Percentiles rank a stretch among this genome's conserved stretches.
These are phyloP conservation scores for Syzygium aqueum DNA, from an alignment of 345 rosid species.

Conservation along the genomic window DNA sequence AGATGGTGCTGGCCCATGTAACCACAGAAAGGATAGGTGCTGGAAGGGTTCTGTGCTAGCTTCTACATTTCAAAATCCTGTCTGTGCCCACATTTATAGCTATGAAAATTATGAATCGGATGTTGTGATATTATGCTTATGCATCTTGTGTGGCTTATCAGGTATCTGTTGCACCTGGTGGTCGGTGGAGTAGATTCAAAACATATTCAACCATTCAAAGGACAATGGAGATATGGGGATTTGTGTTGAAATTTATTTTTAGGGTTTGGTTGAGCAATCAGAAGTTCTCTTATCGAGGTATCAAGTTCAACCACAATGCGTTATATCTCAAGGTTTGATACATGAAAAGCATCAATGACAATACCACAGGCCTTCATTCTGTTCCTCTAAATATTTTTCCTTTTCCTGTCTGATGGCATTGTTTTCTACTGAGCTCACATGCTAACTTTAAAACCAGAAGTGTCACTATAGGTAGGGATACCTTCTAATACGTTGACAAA, in stretches of 20 bases:
- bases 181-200: slow-evolving; percentile 95
- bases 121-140: background rate
- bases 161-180: slow-evolving; percentile 97
- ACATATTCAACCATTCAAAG: slow-evolving; percentile 91
- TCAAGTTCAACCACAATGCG: background rate
- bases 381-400: background rate
- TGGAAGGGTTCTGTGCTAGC: background rate
- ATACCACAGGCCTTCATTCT: background rate
- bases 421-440: background rate
- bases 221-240: slow-evolving; percentile 97
- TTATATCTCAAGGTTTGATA: background rate
- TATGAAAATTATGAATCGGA: background rate
- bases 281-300: slow-evolving; percentile 88
- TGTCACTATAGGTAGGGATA: background rate
- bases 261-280: slow-evolving; percentile 76
- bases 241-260: slow-evolving; percentile 59
- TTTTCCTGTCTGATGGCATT: background rate
- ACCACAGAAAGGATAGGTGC: background rate
- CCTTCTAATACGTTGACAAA: background rate
- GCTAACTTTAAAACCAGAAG: background rate
- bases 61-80: background rate
- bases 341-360: background rate
- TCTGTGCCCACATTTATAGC: background rate
- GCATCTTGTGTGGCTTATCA: slow-evolving; percentile 13
- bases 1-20: background rate